Evolutionary conservation across 768 basidiomycete species (phyloP).

Genomic region (Amanita muscaria): DNA sequence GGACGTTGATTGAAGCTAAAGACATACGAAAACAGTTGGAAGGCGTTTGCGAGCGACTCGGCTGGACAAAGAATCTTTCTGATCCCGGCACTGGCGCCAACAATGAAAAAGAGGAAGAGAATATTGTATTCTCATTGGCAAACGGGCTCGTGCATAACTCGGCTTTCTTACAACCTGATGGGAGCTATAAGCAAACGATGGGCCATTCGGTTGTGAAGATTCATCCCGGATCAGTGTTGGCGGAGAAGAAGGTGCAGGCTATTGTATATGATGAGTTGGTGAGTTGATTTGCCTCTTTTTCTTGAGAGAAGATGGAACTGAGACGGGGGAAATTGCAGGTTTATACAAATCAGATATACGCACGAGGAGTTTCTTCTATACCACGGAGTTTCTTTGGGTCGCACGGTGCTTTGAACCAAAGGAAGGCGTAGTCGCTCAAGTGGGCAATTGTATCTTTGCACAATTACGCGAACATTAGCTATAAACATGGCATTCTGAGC

Average conservation of each 20-base stretch:
- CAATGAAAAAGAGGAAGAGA: conserved; percentile 56
- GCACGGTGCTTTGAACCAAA: conserved; percentile 25
- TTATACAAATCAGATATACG: conserved; percentile 79
- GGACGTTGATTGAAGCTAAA: conserved; percentile 67
- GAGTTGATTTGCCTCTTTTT: conserved; percentile 20
- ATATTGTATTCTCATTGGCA: conserved; percentile 64
- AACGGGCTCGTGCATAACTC: conserved; percentile 76
- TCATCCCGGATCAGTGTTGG: conserved; percentile 79
- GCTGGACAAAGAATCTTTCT: conserved; percentile 42
- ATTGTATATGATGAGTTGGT: conserved; percentile 95
- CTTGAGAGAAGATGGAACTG: conserved; percentile 3
- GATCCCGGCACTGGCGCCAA: conserved; percentile 14
- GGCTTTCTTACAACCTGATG: conserved; percentile 79
- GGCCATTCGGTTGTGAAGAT: conserved; percentile 79
- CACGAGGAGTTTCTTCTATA: conserved; percentile 83
- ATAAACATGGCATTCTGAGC: too few species aligned
- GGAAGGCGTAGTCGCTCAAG: too few species aligned
- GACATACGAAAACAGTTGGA: conserved; percentile 77
- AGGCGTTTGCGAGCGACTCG: conserved; percentile 47
- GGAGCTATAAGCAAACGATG: conserved; percentile 77
- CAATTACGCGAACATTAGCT: too few species aligned
- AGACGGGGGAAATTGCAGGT: conserved; percentile 37
- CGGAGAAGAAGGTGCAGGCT: conserved; percentile 73
- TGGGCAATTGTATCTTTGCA: too few species aligned
- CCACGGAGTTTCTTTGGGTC: conserved; percentile 41